phyloP scores from a whole-genome alignment of 1,284 basidiomycete genomes.

The Cronartium quercuum region DNA sequence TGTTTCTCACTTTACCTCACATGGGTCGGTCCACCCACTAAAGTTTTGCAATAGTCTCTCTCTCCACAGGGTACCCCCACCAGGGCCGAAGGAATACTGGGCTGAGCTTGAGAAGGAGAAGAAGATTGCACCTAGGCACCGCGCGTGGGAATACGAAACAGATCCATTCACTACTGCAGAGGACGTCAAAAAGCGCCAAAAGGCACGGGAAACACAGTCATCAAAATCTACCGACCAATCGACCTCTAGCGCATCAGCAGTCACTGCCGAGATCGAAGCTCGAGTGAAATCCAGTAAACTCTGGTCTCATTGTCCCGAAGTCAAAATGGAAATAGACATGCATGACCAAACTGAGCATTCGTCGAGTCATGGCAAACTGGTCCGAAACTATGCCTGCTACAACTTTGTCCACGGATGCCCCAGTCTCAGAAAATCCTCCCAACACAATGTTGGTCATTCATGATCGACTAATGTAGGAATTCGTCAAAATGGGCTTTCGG shows the following conservation, averaged over 20 bases:
- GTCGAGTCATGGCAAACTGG: constrained; percentile 64
- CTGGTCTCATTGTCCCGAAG: constrained; percentile 68
- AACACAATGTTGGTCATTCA: too few species aligned
- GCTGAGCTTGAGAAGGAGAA: constrained; percentile 46
- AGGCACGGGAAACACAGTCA: constrained; percentile 41
- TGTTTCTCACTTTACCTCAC: constrained; percentile 42
- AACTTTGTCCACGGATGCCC: too few species aligned
- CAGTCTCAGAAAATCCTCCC: too few species aligned
- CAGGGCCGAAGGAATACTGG: constrained; percentile 49
- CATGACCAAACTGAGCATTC: constrained; percentile 80
- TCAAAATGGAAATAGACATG: constrained; percentile 70
- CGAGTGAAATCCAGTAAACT: constrained; percentile 51
- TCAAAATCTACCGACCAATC: constrained; percentile 1
- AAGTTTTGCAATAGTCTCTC: constrained; percentile 42
- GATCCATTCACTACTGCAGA: constrained; percentile 47
- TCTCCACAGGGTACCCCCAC: constrained; percentile 46
- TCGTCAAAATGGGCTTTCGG: constrained; percentile 46
- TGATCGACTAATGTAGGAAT: constrained; percentile 44
- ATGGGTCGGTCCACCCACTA: neutral
- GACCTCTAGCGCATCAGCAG: too few species aligned
- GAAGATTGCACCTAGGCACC: constrained; percentile 43
- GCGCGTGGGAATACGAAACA: constrained; percentile 46
- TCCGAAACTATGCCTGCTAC: too few species aligned
- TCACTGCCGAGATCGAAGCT: neutral
- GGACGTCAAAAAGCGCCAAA: constrained; percentile 38